Evolutionary conservation across 139 green algal species (phyloP).

Genomic region (Micractinium sp.): DNA sequence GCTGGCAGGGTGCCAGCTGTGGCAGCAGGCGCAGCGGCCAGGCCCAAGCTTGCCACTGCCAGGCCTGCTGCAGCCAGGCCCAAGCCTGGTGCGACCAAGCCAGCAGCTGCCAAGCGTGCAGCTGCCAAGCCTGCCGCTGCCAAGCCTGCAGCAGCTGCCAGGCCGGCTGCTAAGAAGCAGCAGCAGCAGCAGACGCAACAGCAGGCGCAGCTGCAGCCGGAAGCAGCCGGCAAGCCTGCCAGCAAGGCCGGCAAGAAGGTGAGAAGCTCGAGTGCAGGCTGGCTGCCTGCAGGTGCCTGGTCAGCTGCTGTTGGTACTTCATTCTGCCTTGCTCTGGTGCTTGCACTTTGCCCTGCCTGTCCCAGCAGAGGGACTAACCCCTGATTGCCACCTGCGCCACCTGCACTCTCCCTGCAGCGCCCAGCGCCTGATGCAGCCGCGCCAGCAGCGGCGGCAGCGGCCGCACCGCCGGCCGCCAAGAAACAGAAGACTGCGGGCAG

Average conservation of each 20-base stretch:
- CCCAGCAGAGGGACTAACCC: neutral
- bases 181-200: neutral
- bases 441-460: neutral
- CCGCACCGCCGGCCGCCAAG: neutral
- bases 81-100: neutral
- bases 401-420: neutral
- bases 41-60: neutral
- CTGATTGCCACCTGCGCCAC: neutral
- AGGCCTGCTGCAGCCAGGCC: neutral
- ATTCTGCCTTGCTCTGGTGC: neutral
- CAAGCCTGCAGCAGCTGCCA: too few relatives aligned
- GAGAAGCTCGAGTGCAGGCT: neutral
- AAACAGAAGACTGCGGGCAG: neutral
- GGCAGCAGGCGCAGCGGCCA: neutral
- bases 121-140: neutral
- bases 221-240: too few relatives aligned
- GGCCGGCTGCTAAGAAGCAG: neutral
- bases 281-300: neutral
- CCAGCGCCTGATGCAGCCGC: neutral
- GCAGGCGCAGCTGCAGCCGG: too few relatives aligned
- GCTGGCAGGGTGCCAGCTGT: neutral
- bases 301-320: neutral
- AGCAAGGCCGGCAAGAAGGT: too few relatives aligned
- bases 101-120: neutral
- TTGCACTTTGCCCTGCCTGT: neutral